Conservation (phyloP, 768 basidiomycete genomes). For the Kondoa subrosea region DNA sequence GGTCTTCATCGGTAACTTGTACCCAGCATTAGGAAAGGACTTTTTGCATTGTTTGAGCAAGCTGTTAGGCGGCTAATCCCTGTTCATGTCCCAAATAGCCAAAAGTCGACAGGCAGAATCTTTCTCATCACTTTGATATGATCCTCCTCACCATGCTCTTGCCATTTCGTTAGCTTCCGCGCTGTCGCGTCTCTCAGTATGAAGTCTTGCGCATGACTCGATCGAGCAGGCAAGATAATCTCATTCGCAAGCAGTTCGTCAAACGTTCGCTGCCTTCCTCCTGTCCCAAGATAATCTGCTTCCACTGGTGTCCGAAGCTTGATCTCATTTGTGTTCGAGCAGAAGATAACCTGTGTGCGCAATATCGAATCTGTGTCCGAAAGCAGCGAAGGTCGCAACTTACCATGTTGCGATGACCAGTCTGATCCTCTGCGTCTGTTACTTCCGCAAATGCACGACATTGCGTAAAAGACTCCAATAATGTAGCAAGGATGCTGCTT, state of each 20-base stretch:
- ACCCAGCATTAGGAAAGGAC: not conserved
- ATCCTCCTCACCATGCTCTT: not conserved
- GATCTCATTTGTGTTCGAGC: conserved; percentile 8
- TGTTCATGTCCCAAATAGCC: not conserved
- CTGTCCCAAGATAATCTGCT: conserved; percentile 13
- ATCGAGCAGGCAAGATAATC: not conserved
- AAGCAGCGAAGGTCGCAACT: conserved; percentile 22
- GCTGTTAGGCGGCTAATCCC: not conserved
- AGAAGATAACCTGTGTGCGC: conserved; percentile 21
- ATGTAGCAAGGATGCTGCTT: conserved; percentile 50
- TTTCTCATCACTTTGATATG: not conserved
- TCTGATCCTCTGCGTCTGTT: conserved; percentile 28
- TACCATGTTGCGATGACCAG: conserved; percentile 54
- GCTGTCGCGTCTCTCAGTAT: not conserved
- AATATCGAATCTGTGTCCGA: not conserved
- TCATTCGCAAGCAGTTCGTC: not conserved
- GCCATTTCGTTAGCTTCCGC: not conserved
- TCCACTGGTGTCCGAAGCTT: conserved; percentile 10
- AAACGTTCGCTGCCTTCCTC: conserved; percentile 7
- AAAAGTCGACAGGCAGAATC: not conserved
- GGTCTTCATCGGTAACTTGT: conserved; percentile 2
- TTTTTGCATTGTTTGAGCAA: not conserved
- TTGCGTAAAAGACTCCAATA: conserved; percentile 51
- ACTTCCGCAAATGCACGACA: conserved; percentile 74
- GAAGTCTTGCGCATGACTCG: not conserved